Evolutionary conservation across 768 basidiomycete genomes (phyloP).

Genomic region (Leccinellum luteum): DNA sequence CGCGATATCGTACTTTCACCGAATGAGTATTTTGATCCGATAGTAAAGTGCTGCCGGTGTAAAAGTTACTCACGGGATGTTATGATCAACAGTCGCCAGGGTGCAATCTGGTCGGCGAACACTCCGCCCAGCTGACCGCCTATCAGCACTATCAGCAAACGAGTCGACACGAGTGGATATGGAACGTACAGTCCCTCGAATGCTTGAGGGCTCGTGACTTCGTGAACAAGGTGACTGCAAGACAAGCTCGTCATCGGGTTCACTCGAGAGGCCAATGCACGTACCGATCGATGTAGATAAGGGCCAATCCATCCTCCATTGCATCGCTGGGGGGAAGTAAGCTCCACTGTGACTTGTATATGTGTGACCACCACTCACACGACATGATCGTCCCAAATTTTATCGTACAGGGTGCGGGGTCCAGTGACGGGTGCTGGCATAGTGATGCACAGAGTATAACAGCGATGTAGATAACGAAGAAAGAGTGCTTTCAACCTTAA

Average conservation of each 20-base stretch:
- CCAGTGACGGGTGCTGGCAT: slow-evolving; percentile 57
- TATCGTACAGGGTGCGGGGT: slow-evolving; percentile 93
- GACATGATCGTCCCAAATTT: slow-evolving; percentile 97
- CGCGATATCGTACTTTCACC: slow-evolving; percentile 61
- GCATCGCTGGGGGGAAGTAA: slow-evolving; percentile 47
- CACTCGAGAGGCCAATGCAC: slow-evolving; percentile 4
- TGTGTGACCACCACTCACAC: slow-evolving; percentile 50
- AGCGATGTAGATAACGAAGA: slow-evolving; percentile 1
- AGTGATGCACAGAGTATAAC: background rate
- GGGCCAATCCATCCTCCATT: slow-evolving; percentile 72
- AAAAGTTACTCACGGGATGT: slow-evolving; percentile 64
- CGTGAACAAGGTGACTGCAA: slow-evolving; percentile 66
- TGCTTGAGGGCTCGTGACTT: slow-evolving; percentile 93
- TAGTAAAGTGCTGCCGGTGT: background rate
- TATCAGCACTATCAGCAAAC: slow-evolving; percentile 27
- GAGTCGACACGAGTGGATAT: background rate
- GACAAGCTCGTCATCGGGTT: background rate
- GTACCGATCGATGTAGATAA: slow-evolving; percentile 82
- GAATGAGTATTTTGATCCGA: background rate
- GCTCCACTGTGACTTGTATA: slow-evolving; percentile 5
- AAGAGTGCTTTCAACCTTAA: background rate
- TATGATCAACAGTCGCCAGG: slow-evolving; percentile 86
- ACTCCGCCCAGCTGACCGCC: slow-evolving; percentile 68
- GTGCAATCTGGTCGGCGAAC: slow-evolving; percentile 89
- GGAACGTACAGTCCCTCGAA: slow-evolving; percentile 76